Conservation (phyloP, 2,329 filamentous ascomycete genomes). For the Incumbomyces delicatus region DNA sequence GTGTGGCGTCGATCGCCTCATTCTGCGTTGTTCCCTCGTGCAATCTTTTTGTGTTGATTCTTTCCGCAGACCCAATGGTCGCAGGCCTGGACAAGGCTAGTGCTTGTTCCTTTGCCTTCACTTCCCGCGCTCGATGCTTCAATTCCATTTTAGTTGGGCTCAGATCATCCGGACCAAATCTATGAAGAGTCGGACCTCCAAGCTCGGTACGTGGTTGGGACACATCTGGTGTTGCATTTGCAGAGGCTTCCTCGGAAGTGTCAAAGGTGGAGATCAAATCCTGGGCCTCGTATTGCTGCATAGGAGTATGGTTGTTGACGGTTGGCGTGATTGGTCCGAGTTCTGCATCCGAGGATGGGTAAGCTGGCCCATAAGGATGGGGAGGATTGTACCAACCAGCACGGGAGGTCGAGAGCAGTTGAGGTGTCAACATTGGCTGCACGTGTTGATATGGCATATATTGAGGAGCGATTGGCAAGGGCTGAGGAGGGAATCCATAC, state of each 20-base stretch:
- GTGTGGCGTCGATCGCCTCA: too few relatives aligned
- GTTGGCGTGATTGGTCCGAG: background rate
- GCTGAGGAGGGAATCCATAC: background rate
- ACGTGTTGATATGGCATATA: background rate
- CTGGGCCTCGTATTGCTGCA: background rate
- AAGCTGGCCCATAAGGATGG: background rate
- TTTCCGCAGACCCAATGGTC: background rate
- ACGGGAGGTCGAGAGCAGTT: background rate
- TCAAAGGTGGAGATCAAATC: too few relatives aligned
- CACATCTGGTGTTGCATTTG: background rate
- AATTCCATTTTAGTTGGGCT: conserved; percentile 3
- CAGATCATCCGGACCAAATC: conserved; percentile 4
- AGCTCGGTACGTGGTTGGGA: background rate
- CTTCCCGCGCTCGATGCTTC: background rate
- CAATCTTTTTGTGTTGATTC: background rate
- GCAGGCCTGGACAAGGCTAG: background rate
- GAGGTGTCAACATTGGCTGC: background rate
- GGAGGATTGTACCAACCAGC: background rate
- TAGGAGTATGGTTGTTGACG: background rate
- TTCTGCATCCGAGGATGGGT: background rate
- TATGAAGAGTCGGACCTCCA: background rate
- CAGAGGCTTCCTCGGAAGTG: background rate
- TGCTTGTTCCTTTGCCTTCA: background rate
- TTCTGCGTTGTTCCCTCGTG: too few relatives aligned
- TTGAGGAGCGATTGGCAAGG: background rate